Conservation (phyloP, 2,329 filamentous ascomycete species). For the Tolypocladium ophioglossoides region DNA sequence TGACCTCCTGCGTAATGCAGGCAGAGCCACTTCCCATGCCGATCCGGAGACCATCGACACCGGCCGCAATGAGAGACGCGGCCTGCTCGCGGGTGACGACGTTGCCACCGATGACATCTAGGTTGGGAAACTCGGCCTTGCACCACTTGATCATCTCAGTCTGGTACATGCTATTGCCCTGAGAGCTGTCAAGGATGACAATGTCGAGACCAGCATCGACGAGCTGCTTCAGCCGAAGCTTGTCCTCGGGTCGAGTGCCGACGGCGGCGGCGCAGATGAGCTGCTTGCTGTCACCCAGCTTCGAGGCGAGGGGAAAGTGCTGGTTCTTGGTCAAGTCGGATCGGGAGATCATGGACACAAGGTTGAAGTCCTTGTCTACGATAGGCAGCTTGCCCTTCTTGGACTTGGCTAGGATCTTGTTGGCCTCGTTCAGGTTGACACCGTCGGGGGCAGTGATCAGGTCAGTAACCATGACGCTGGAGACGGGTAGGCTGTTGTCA, state of each 20-base stretch:
- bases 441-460: slow-evolving; percentile 79
- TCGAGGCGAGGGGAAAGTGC: slow-evolving; percentile 91
- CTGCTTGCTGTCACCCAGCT: slow-evolving; percentile 95
- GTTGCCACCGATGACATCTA: slow-evolving; percentile 97
- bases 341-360: slow-evolving; percentile 84
- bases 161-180: slow-evolving; percentile 98
- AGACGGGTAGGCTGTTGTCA: slow-evolving; percentile 59
- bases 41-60: slow-evolving; percentile 92
- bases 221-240: slow-evolving; percentile 71
- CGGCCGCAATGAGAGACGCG: slow-evolving; percentile 80
- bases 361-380: slow-evolving; percentile 71
- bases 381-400: slow-evolving; percentile 99
- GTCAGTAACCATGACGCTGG: slow-evolving; percentile 90
- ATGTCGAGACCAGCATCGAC: slow-evolving; percentile 94
- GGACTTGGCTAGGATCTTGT: slow-evolving; percentile 83
- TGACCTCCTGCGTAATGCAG: slow-evolving; percentile 98
- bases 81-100: slow-evolving; percentile 97
- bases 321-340: slow-evolving; percentile 98
- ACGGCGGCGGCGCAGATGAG: slow-evolving; percentile 91
- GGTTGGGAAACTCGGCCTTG: slow-evolving; percentile 72
- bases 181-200: slow-evolving; percentile 89
- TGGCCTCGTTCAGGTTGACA: slow-evolving; percentile 78
- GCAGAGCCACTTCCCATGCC: slow-evolving; percentile 98
- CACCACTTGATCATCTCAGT: slow-evolving; percentile 96
- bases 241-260: slow-evolving; percentile 90